Conservation (phyloP, 306 rosid genomes). For the Lathyrus aphaca region DNA sequence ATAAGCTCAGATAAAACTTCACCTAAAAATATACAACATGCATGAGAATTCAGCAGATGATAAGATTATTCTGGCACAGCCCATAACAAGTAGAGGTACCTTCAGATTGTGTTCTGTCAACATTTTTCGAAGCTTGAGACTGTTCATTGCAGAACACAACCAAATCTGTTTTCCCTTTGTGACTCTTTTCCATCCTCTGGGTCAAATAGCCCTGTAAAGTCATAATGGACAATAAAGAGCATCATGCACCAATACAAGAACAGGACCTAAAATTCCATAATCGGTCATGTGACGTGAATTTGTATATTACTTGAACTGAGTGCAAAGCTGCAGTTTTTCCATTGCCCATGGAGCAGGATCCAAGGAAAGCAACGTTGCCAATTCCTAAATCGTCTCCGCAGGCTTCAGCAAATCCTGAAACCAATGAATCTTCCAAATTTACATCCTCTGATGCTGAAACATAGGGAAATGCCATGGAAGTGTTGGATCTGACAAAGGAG, state of each 20-base stretch:
- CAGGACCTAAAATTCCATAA: slow-evolving; percentile 38
- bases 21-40: slow-evolving; percentile 55
- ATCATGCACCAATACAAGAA: slow-evolving; percentile 42
- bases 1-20: slow-evolving; percentile 62
- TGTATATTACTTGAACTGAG: slow-evolving; percentile 70
- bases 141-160: slow-evolving; percentile 72
- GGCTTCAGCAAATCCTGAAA: slow-evolving; percentile 73
- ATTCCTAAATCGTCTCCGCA: slow-evolving; percentile 70
- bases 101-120: slow-evolving; percentile 56
- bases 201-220: slow-evolving; percentile 70
- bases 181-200: slow-evolving; percentile 61
- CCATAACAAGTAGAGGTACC: slow-evolving; percentile 52
- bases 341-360: slow-evolving; percentile 64
- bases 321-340: slow-evolving; percentile 51
- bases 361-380: slow-evolving; percentile 57
- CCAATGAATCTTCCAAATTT: slow-evolving; percentile 60
- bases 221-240: slow-evolving; percentile 32
- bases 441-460: slow-evolving; percentile 72
- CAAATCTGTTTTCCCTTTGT: slow-evolving; percentile 65
- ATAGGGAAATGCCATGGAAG: slow-evolving; percentile 93
- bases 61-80: slow-evolving; percentile 33
- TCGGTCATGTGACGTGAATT: slow-evolving; percentile 32
- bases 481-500: slow-evolving; percentile 74
- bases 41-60: slow-evolving; percentile 34
- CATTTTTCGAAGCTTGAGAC: slow-evolving; percentile 47